Evolutionary conservation across 2,329 filamentous ascomycete genomes (phyloP).

Genomic region (Lasiodiplodia theobromae): DNA sequence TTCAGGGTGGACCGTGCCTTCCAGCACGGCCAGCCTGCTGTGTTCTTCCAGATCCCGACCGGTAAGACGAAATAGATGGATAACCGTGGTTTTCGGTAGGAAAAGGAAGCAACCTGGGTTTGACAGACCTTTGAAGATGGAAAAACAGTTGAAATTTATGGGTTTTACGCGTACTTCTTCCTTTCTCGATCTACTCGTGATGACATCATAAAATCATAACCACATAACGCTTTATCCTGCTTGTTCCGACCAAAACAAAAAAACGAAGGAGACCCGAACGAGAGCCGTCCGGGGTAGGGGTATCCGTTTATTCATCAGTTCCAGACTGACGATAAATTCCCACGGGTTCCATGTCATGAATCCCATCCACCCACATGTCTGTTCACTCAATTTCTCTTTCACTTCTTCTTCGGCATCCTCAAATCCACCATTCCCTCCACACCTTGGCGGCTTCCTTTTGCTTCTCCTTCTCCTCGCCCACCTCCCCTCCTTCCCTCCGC

Average conservation of each 20-base stretch:
- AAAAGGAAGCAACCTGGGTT: neutral
- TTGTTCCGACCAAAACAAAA: neutral
- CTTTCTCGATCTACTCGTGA: neutral
- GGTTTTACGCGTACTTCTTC: neutral
- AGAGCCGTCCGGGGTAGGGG: too few species aligned
- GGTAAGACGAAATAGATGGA: slow-evolving; percentile 55
- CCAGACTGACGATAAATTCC: too few species aligned
- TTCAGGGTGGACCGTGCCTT: slow-evolving; percentile 79
- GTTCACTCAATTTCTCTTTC: too few species aligned
- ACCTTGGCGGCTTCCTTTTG: neutral
- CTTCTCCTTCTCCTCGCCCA: neutral
- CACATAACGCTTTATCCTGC: neutral
- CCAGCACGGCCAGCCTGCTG: slow-evolving; percentile 64
- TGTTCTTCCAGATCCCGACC: slow-evolving; percentile 75
- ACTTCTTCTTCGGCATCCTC: neutral
- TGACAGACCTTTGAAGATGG: neutral
- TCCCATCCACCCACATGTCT: too few species aligned
- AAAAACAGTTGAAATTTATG: neutral
- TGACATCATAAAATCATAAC: neutral
- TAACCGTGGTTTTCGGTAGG: neutral
- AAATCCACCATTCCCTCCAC: slow-evolving; percentile 24
- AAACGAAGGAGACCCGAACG: too few species aligned
- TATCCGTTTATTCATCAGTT: too few species aligned
- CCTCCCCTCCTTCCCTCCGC: neutral
- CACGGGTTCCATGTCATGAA: too few species aligned